Conservation (phyloP, 495 filamentous ascomycete species). For the Aspergillus asperescens region DNA sequence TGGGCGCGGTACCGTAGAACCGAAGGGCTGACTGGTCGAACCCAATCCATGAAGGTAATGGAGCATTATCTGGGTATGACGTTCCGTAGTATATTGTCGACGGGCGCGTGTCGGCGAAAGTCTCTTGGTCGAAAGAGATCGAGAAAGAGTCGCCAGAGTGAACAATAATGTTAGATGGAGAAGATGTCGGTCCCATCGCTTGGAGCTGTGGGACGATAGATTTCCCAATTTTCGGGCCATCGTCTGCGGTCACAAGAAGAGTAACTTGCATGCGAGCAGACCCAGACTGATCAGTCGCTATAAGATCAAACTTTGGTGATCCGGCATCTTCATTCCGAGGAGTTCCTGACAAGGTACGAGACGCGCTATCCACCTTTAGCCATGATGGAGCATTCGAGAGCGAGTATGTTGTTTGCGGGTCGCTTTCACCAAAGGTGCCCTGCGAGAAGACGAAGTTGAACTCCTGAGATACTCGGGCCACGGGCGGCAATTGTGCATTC, state of each 20-base stretch:
- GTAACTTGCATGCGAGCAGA: conserved; percentile 54
- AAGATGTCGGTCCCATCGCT: conserved; percentile 39
- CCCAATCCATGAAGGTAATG: conserved; percentile 79
- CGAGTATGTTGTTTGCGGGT: conserved; percentile 52
- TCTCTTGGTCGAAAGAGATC: conserved; percentile 43
- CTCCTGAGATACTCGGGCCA: conserved; percentile 58
- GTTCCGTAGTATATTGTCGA: conserved; percentile 69
- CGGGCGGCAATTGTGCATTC: conserved; percentile 71
- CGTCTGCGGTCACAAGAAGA: conserved; percentile 54
- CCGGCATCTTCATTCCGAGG: conserved; percentile 54
- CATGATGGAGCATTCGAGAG: conserved; percentile 59
- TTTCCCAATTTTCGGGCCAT: conserved; percentile 45
- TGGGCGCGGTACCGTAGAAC: conserved; percentile 71
- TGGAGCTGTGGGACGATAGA: conserved; percentile 46
- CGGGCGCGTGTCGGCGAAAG: conserved; percentile 42
- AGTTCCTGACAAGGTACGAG: conserved; percentile 59
- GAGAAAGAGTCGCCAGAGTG: conserved; percentile 42
- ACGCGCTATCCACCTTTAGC: conserved; percentile 60
- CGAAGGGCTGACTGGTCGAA: conserved; percentile 61
- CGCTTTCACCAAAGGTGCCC: conserved; percentile 58
- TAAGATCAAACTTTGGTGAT: conserved; percentile 49
- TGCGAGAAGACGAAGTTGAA: conserved; percentile 65
- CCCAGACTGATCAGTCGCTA: conserved; percentile 56
- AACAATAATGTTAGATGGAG: conserved; percentile 42
- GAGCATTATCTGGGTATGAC: conserved; percentile 64